phyloP scores from a whole-genome alignment of 2,329 filamentous ascomycete species.

The Hortaea sp. region DNA sequence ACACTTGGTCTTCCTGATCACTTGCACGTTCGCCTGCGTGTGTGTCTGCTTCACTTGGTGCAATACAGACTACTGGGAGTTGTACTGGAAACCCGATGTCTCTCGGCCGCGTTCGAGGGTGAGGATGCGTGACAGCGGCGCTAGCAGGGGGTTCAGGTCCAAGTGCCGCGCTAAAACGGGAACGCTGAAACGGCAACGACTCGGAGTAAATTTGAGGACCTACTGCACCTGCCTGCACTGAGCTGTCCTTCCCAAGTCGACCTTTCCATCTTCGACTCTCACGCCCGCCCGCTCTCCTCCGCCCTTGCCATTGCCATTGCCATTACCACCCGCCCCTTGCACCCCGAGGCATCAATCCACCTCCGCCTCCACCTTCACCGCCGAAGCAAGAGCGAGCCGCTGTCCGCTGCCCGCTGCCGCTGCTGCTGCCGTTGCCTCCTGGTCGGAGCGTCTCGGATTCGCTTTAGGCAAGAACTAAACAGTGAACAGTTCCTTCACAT shows the following conservation, averaged over 20 bases:
- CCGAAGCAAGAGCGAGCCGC: not conserved
- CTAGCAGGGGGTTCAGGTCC: not conserved
- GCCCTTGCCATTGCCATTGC: not conserved
- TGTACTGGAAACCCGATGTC: no score
- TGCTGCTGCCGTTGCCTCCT: not conserved
- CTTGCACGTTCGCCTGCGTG: no score
- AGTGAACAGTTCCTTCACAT: not conserved
- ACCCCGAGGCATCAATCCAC: not conserved
- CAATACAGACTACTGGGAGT: not conserved
- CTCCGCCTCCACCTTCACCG: not conserved
- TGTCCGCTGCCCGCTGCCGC: not conserved
- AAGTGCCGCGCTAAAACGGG: not conserved
- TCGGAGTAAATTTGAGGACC: not conserved
- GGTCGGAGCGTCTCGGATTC: not conserved
- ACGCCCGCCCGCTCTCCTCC: not conserved
- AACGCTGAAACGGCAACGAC: not conserved
- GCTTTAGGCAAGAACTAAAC: not conserved
- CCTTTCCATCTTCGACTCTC: not conserved
- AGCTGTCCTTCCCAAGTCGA: no score
- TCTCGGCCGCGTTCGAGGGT: not conserved
- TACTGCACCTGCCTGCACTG: no score
- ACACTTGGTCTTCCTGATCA: no score
- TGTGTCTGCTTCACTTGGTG: not conserved
- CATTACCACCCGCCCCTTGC: not conserved
- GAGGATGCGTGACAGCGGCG: not conserved